Conservation (phyloP, 2,329 filamentous ascomycete genomes). For the Ophiostoma australiae region DNA sequence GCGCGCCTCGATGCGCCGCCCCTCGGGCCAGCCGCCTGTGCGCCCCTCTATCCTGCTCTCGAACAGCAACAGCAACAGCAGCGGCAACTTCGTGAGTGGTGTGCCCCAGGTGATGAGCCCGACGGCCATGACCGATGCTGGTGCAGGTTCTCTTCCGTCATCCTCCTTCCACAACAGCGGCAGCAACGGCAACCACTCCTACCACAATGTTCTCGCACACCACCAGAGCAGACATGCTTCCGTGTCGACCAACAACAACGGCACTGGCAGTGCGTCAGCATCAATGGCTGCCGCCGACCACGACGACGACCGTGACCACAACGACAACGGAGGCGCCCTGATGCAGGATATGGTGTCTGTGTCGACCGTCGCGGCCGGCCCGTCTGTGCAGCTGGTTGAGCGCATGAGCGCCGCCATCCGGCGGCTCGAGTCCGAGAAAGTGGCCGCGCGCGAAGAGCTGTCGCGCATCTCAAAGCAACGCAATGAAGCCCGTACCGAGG, state of each 20-base stretch:
- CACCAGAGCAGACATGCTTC: conserved; percentile 18
- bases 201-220: neutral
- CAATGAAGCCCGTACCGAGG: conserved; percentile 85
- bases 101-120: conserved; percentile 42
- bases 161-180: conserved; percentile 14
- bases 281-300: neutral
- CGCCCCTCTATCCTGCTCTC: conserved; percentile 40
- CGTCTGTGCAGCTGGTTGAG: conserved; percentile 91
- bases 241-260: neutral
- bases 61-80: conserved; percentile 10
- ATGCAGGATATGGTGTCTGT: conserved; percentile 82
- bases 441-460: conserved; percentile 81
- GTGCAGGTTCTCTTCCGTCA: neutral
- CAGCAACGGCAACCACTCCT: conserved; percentile 5
- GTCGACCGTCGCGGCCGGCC: conserved; percentile 83
- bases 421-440: conserved; percentile 85
- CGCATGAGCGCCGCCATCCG: conserved; percentile 92
- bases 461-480: conserved; percentile 73
- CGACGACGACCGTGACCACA: neutral
- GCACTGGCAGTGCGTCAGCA: neutral
- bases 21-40: conserved; percentile 45
- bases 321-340: conserved; percentile 48
- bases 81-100: conserved; percentile 21
- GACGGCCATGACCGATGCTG: conserved; percentile 30
- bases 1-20: conserved; percentile 42